Conservation (phyloP, 805 yeast genomes). For the Kodamaea kaohsiungensis region DNA sequence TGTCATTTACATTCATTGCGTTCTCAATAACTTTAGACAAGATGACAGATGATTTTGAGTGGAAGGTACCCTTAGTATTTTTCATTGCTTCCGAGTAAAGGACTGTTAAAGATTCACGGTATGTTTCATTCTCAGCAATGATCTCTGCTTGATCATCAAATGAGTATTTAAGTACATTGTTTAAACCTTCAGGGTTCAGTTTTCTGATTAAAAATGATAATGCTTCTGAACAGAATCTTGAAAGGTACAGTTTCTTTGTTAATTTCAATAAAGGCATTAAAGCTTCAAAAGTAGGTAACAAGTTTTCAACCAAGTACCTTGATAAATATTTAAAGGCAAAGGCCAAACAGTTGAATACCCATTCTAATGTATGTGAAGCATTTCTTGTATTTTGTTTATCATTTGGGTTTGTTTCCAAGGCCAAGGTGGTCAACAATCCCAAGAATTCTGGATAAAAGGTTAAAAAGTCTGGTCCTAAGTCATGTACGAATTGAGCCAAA, state of each 20-base stretch:
- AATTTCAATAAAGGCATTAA: conserved; percentile 65
- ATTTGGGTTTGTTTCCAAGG: conserved; percentile 37
- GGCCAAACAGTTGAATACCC: conserved; percentile 83
- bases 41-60: conserved; percentile 64
- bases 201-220: conserved; percentile 80
- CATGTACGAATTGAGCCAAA: conserved; percentile 84
- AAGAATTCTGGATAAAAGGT: conserved; percentile 62
- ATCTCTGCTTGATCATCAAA: conserved; percentile 34
- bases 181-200: conserved; percentile 50
- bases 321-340: conserved; percentile 87
- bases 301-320: conserved; percentile 58
- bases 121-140: conserved; percentile 44
- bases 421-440: conserved; percentile 48
- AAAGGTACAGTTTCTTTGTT: conserved; percentile 58
- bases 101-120: conserved; percentile 56
- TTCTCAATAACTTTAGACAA: conserved; percentile 46
- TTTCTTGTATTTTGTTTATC: conserved; percentile 55
- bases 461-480: conserved; percentile 88
- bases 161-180: conserved; percentile 44
- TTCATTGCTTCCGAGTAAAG: conserved; percentile 74
- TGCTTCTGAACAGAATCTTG: conserved; percentile 89
- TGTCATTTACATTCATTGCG: conserved; percentile 15
- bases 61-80: conserved; percentile 69
- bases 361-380: conserved; percentile 68
- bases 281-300: conserved; percentile 66